Evolutionary conservation across 2,329 filamentous ascomycete species (phyloP), one percentile per base, ranked within the genome.

Genomic region (Colletotrichum noveboracense): DNA sequence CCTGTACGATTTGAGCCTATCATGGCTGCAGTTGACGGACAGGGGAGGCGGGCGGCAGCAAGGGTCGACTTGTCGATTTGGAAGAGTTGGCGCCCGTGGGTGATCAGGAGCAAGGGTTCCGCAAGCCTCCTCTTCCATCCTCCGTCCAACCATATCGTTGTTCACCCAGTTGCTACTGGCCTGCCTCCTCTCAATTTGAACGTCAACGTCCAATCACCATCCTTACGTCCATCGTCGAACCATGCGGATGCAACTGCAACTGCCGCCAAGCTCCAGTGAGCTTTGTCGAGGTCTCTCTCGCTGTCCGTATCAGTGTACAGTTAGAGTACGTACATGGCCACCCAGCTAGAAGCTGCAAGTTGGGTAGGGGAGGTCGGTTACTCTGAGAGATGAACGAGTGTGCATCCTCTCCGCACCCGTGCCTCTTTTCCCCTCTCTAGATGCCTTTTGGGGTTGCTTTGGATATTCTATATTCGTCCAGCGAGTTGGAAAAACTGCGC

Each of bases 61-160:
- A 80, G 82, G 81, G 80, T 82, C 80, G 79, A 75, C 56, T 77
- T 77, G 77, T 81, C 78, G 75, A 74, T 72, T 65, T 66, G 61
- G 68, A 66, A 34, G 60, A 52, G 62, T 75, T 75, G 73, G 73
- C 73, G 73, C 73, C 69, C 38, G 38, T 66, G 28, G 73, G 36
- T 24, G 69, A 76, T 67, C 70, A 69, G 36, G 43, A 70, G 74
- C 70, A 73, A 70, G 71, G 74, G 74, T 68, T 66, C 61, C 52
- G 67, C 70, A 64, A 68, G 21, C 61, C 72, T 62, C 62, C 48
- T 66, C 56, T 65, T 73, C 56, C 43, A 52, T 60, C 74, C 21
- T 67, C 68, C 66, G 62, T 70, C 71, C 73, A 78, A 76, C 76
- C 76, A 77, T 52, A 52, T 81, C 82, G 80, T 83, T 83, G 82